Base-by-base conservation (phyloP, 257 asterid genomes). In the Forsythia viridissima region DNA sequence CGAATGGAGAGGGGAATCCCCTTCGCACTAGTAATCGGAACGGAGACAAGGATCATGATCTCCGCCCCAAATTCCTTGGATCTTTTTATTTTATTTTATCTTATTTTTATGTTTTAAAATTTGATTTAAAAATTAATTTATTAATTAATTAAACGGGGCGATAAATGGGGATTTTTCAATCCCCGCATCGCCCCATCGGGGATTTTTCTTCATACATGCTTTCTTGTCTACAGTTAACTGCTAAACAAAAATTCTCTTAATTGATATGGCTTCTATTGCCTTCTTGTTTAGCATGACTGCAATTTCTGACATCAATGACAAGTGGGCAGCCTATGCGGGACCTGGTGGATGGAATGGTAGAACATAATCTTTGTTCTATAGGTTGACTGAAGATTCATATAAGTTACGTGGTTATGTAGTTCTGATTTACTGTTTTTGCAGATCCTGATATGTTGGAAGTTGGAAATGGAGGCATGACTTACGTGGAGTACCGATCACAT, bases 291-390 rank as follows among this genome's bases (percentile, higher is more conserved):
- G 99, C 92, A 93, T 96, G 97, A 93, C 97, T 38, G 77, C 88
- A 16, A 88, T 92, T 76, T 97, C 99, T 71, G 99, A 96, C 80
- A 85, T 93, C 81, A 96, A 96, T 79, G 88, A 96, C 88, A 90
- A 93, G 87, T 96, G 98, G 99, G 98, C 97, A 8, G 89, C 98
- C 42, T 96, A 92, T 81, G 99, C 99, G 3, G 99, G 99, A 38
- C 99, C 99, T 36, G 99, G 99, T 69, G 99, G 98, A 85, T 96
- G 99, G 99, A 96, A 96, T 70, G 99, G 99, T 95, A 89, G 74
- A 66, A 73, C 46, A 72, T 34, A 76, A 72, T 72, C 81, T 71
- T 63, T 57, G 68, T 77, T 41, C 39, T 61, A 44, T 55, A 42
- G 63, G 38, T 63, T 74, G 40, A 61, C 57, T 72, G 30, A 73